Evolutionary conservation across 257 asterid species (phyloP), one percentile per base, ranked within the genome.

Genomic region (Euphrasia confusa): DNA sequence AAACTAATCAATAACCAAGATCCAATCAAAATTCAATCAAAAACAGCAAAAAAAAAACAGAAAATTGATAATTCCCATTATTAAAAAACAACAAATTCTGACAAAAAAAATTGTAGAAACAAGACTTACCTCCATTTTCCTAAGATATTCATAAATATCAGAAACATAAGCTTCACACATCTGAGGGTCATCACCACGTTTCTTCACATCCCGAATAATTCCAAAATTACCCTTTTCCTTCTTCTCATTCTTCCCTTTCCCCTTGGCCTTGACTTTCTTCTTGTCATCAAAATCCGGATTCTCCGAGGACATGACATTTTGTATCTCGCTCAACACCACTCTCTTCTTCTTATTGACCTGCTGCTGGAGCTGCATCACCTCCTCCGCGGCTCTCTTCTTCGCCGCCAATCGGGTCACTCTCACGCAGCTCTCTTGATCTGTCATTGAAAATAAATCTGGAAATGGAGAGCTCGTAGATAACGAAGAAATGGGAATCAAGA

Each of bases 301-400:
- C 1, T 68, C 33, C 7, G 69, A 57, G 7, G 66, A 3, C 54
- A 61, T 61, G 4, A 72, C 68, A 73, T 80, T 81, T 70, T 81
- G 87, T 70, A 92, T 81, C 71, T 89, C 97, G 8, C 94, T 90
- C 81, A 92, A 71, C 1, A 74, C 96, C 15, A 83, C 91, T 63
- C 96, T 81, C 72, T 75, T 84, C 79, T 72, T 86, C 74, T 72
- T 78, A 17, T 58, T 76, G 13, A 27, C 60, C 35, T 14, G 30
- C 33, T 66, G 65, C 59, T 50, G 56, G 13, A 50, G 21, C 21
- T 49, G 55, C 27, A 77, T 40, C 26, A 78, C 72, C 44, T 79
- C 89, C 9, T 66, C 82, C 1, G 79, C 89, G 0, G 89, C 87
- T 63, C 95, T 83, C 74, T 77, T 92, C 84, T 76, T 92, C 42